phyloP scores from a whole-genome alignment of 139 green algal genomes.

The Coelastrella sp. region DNA sequence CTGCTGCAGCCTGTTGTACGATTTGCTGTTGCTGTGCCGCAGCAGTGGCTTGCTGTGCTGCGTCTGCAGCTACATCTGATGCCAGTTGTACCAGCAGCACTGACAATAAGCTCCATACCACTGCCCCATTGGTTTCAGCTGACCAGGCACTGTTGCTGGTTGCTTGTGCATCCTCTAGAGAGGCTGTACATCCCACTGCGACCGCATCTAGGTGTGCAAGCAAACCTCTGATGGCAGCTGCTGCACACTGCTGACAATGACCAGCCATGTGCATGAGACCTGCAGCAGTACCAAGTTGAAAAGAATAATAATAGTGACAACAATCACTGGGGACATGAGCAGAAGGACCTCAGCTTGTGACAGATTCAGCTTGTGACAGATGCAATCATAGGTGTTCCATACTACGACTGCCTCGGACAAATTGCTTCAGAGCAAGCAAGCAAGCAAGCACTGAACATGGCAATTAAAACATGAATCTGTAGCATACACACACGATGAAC shows the following conservation, averaged over 20 bases:
- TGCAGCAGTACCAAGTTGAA: conserved; percentile 16
- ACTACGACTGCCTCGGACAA: not conserved
- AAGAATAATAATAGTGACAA: not conserved
- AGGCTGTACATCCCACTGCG: not conserved
- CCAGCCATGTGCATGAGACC: conserved; percentile 9
- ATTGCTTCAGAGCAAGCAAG: no score
- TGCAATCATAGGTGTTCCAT: not conserved
- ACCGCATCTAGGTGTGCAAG: conserved; percentile 17
- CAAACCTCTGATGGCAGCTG: not conserved
- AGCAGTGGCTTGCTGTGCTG: not conserved
- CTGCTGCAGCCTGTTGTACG: not conserved
- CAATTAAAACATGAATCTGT: no score
- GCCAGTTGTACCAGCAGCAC: not conserved
- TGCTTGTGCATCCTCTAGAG: not conserved
- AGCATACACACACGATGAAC: no score
- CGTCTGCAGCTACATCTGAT: not conserved
- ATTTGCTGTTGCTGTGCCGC: not conserved
- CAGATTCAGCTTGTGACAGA: not conserved
- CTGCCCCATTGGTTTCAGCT: not conserved
- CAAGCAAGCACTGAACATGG: not conserved
- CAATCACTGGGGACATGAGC: not conserved
- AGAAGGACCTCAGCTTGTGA: not conserved
- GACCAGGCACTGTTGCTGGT: not conserved
- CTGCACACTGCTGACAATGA: conserved; percentile 5
- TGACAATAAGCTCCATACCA: not conserved